Base-by-base conservation (phyloP, 352 stramenopile genomes). In the Globisporangium yorkense region DNA sequence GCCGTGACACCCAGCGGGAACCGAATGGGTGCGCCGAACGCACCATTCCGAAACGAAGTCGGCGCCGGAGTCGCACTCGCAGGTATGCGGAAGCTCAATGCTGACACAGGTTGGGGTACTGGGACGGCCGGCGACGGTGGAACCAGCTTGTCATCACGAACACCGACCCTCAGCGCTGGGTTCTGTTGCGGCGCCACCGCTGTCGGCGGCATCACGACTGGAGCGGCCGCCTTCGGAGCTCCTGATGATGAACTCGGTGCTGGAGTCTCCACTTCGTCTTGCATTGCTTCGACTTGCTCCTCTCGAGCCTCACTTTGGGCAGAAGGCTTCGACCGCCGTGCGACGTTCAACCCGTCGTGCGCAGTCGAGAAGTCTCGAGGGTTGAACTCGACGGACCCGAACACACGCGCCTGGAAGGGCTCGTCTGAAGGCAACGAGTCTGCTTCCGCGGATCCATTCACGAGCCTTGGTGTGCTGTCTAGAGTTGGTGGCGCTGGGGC, bases 361-460 rank as follows among this genome's bases (percentile, higher is more conserved):
- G 61, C 57, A 3, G 69, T 84, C 29, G 59, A 27, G 35, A 87
- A 88, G 55, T 88, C 78, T 16, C 56, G 54, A 10, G 37, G 50
- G 43, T 70, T 55, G 49, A 84, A 85, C 8, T 67, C 60, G 6
- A 85, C 53, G 7, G 58, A 49, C 3, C 77, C 61, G 27, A 88
- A 82, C 7, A 68, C 24, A 27, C 78, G 66, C 5, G 75, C 76
- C 59, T 71, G 66, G 37, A 75, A 78, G 31, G 62, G 49, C 10
- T 33, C 18, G 2, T 33, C 52, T 33, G 24, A 21, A 0, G 29
- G 31, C 3, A 52, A 40, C 5, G 43, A 39, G 5, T 44, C 52
- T 16, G 69, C 67, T 20, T 62, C 54, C 6, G 35, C 41, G 18
- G 56, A 46, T 15, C 1, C 35, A 9, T 41, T 41, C 9, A 24